Conservation (phyloP, 2,329 filamentous ascomycete genomes). For the Botrytis pseudocinerea region DNA sequence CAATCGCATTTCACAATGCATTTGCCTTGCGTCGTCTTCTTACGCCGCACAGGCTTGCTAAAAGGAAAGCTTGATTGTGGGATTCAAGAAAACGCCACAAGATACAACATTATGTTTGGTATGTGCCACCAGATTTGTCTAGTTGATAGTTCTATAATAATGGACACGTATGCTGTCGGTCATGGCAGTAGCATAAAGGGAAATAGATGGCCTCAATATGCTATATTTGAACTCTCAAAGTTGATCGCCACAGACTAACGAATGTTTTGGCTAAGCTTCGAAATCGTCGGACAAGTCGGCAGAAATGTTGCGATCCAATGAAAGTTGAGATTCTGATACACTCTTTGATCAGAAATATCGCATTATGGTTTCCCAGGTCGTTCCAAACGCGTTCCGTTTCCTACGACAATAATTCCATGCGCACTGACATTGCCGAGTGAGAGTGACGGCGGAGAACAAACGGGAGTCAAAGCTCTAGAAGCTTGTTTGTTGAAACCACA, state of each 20-base stretch:
- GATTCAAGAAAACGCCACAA: neutral
- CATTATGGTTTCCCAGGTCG: neutral
- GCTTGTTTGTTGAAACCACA: conserved; percentile 12
- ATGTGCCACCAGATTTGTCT: neutral
- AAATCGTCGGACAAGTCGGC: neutral
- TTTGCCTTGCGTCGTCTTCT: neutral
- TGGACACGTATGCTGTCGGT: neutral
- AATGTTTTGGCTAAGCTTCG: conserved; percentile 10
- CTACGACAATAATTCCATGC: neutral
- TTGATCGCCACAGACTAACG: neutral
- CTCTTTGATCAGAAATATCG: neutral
- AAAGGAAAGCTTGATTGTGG: neutral
- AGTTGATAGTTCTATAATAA: neutral
- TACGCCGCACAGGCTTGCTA: conserved; percentile 2
- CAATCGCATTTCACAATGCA: neutral
- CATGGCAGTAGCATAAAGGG: neutral
- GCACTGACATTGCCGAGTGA: conserved; percentile 2
- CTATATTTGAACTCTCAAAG: neutral
- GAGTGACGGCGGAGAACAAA: neutral
- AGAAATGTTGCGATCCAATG: neutral
- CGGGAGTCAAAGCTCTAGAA: neutral
- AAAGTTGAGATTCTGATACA: neutral
- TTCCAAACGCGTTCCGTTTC: conserved; percentile 5
- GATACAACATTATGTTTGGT: neutral
- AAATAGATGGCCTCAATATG: neutral